A percentile compares a stretch with the other conserved stretches of the same genome.
Evolutionary conservation across 2,329 filamentous ascomycete species (phyloP).

Genomic region (Nannizzia gypsea): DNA sequence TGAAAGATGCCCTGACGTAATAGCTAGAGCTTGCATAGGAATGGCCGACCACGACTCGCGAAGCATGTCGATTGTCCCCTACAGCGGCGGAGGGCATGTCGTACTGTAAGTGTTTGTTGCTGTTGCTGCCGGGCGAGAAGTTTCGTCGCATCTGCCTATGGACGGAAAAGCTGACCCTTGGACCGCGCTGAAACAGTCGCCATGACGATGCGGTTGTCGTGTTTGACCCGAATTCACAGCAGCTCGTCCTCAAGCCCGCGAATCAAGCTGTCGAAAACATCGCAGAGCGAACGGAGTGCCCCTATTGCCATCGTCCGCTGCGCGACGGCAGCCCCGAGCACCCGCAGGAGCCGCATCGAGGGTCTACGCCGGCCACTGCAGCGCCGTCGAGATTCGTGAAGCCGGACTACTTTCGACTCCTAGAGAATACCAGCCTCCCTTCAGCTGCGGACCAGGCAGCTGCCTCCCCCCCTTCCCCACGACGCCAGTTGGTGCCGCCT

Average conservation of each 20-base stretch:
- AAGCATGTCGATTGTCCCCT: slow-evolving; percentile 34
- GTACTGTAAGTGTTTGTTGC: slow-evolving; percentile 35
- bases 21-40: neutral
- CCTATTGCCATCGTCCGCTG: slow-evolving; percentile 73
- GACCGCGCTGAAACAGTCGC: slow-evolving; percentile 46
- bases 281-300: slow-evolving; percentile 57
- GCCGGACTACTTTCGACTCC: slow-evolving; percentile 90
- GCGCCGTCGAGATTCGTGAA: slow-evolving; percentile 61
- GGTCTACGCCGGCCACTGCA: slow-evolving; percentile 20
- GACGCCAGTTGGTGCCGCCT: slow-evolving; percentile 37
- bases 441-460: slow-evolving; percentile 5
- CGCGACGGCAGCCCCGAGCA: slow-evolving; percentile 36
- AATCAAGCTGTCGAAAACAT: slow-evolving; percentile 31
- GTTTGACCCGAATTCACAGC: slow-evolving; percentile 71
- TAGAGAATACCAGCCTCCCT: slow-evolving; percentile 48
- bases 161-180: neutral
- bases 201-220: slow-evolving; percentile 89
- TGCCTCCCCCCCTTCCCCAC: slow-evolving; percentile 40
- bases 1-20: slow-evolving; percentile 3
- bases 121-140: too few relatives aligned
- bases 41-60: slow-evolving; percentile 6
- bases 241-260: slow-evolving; percentile 65
- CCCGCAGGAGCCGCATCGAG: slow-evolving; percentile 23
- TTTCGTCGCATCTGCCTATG: neutral
- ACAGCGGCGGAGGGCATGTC: slow-evolving; percentile 33